Percentiles rank a stretch among this genome's conserved stretches.
Evolutionary conservation across 305 asterid species (phyloP).

Genomic region (Monarda citriodora): DNA sequence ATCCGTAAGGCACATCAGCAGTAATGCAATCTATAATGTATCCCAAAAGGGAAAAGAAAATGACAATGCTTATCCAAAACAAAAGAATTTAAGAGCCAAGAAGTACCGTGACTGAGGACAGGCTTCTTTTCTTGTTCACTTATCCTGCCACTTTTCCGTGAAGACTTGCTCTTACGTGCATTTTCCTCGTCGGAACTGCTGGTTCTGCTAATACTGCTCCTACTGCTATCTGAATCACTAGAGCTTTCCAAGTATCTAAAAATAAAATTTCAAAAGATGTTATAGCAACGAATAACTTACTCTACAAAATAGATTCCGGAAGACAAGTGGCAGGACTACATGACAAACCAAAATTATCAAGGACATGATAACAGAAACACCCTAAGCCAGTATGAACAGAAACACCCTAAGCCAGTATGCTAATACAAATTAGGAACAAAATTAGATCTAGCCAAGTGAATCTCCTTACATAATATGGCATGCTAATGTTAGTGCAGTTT

Average conservation of each 20-base stretch:
- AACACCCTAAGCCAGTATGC: too few relatives aligned
- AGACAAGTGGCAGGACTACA: conserved; percentile 7
- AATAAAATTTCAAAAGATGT: conserved; percentile 17
- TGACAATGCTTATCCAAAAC: conserved; percentile 4
- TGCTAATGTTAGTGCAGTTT: too few relatives aligned
- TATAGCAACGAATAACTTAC: conserved; percentile 8
- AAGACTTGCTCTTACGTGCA: conserved; percentile 28
- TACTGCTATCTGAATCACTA: conserved; percentile 55
- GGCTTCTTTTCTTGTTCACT: conserved; percentile 37
- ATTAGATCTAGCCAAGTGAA: too few relatives aligned
- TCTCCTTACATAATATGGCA: too few relatives aligned
- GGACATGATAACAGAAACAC: not conserved
- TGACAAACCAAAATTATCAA: conserved; percentile 8
- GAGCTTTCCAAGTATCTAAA: conserved; percentile 72
- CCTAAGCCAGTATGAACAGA: too few relatives aligned
- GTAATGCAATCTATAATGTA: conserved; percentile 11
- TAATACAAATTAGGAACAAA: too few relatives aligned
- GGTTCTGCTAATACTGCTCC: conserved; percentile 53
- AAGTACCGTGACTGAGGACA: conserved; percentile 37
- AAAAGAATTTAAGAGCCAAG: conserved; percentile 11
- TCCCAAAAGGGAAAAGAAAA: conserved; percentile 13
- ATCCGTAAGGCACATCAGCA: conserved; percentile 6
- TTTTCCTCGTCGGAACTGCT: conserved; percentile 70
- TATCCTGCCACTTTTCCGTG: conserved; percentile 31
- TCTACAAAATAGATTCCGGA: not conserved